Conservation (phyloP, 2,329 filamentous ascomycete genomes). For the Epichloe amarillans region DNA sequence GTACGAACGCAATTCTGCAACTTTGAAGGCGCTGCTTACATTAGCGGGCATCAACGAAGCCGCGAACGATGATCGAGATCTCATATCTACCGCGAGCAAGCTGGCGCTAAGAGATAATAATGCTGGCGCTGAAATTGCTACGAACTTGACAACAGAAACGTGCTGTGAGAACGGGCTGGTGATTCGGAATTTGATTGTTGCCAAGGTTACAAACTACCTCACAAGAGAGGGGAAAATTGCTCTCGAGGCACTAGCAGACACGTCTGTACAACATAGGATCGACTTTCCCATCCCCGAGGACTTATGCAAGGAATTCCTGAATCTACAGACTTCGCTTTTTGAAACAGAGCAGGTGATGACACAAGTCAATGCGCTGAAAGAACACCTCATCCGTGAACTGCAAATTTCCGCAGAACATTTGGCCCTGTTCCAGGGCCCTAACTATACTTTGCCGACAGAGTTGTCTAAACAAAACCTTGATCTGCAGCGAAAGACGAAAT, state of each 20-base stretch:
- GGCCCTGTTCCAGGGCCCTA: conserved; percentile 27
- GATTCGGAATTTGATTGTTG: conserved; percentile 31
- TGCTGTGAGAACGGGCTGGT: conserved; percentile 12
- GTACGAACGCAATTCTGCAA: conserved; percentile 82
- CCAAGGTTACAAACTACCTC: conserved; percentile 19
- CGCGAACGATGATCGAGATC: conserved; percentile 55
- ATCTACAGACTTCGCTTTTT: conserved; percentile 39
- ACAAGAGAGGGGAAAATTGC: conserved; percentile 38
- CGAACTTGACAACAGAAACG: neutral
- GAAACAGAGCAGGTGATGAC: conserved; percentile 41
- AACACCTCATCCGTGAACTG: conserved; percentile 40
- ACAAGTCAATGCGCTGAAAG: conserved; percentile 42
- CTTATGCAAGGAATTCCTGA: conserved; percentile 39
- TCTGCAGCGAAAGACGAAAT: conserved; percentile 55
- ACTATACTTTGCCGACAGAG: conserved; percentile 41
- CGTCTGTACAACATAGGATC: conserved; percentile 36
- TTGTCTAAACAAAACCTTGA: conserved; percentile 61
- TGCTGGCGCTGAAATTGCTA: neutral
- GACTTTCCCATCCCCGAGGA: conserved; percentile 32
- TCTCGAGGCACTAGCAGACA: conserved; percentile 43
- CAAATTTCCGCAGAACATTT: conserved; percentile 25
- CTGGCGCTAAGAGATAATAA: conserved; percentile 30
- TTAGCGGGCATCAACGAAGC: conserved; percentile 65
- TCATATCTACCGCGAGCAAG: conserved; percentile 45
- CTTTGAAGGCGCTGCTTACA: conserved; percentile 59